These are phyloP conservation scores for Penicillium malachiteum DNA, from an alignment of 495 filamentous ascomycete genomes.

Conservation along the genomic window DNA sequence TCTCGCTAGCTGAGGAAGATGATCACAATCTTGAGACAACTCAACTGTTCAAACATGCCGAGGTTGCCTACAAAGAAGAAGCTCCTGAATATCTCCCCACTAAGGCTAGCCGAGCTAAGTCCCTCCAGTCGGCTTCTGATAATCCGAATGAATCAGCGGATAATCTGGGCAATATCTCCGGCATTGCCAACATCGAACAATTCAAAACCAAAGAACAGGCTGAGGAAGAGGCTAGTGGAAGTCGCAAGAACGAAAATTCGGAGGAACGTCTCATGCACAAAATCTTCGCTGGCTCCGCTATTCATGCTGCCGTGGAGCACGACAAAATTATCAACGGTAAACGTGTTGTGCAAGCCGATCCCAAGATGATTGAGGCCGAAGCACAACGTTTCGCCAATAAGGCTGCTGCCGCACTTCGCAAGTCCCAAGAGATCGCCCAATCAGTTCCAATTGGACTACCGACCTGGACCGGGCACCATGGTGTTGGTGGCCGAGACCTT, in stretches of 20 bases:
- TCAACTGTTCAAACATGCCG: conserved; percentile 77
- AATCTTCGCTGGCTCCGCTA: conserved; percentile 79
- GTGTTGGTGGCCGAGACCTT: conserved; percentile 62
- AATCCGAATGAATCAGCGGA: conserved; percentile 11
- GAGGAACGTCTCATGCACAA: conserved; percentile 76
- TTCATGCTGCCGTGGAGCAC: conserved; percentile 84
- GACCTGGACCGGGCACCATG: conserved; percentile 89
- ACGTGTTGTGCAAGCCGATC: conserved; percentile 62
- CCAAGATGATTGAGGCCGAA: conserved; percentile 73
- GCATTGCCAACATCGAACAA: conserved; percentile 55
- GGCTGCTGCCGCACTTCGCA: conserved; percentile 70
- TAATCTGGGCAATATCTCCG: conserved; percentile 50
- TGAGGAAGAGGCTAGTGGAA: not conserved
- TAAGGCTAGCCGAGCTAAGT: conserved; percentile 7
- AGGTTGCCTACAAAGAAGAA: conserved; percentile 59
- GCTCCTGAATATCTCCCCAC: not conserved
- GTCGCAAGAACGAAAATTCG: conserved; percentile 36
- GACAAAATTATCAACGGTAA: conserved; percentile 79
- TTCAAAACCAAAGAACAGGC: conserved; percentile 32
- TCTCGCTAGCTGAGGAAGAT: conserved; percentile 69
- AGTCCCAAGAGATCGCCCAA: conserved; percentile 68
- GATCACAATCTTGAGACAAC: conserved; percentile 77
- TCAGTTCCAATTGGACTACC: conserved; percentile 76
- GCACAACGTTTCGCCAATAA: conserved; percentile 74
- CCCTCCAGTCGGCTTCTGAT: conserved; percentile 17